These are phyloP conservation scores for Eucalyptus tenuipes DNA, from an alignment of 345 rosid genomes.

Conservation along the genomic window DNA sequence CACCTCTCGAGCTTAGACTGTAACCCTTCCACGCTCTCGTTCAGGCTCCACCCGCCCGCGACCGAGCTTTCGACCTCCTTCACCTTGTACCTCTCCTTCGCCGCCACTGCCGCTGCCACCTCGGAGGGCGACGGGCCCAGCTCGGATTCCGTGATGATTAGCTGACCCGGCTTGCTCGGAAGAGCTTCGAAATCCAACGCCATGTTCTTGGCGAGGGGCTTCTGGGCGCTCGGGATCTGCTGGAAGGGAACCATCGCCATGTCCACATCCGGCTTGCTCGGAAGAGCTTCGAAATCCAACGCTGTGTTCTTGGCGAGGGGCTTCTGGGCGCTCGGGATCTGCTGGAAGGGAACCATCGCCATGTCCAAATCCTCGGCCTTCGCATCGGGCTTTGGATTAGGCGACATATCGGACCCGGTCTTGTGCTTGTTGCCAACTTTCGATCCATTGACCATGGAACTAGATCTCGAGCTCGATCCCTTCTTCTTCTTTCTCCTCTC, in stretches of 20 bases:
- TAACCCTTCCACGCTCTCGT: constrained; percentile 64
- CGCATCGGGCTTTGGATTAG: not conserved
- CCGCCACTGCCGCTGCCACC: constrained; percentile 52
- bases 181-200: not conserved
- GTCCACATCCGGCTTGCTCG: not conserved
- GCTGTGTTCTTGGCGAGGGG: not conserved
- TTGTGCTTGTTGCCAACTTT: not conserved
- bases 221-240: not conserved
- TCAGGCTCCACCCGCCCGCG: constrained; percentile 40
- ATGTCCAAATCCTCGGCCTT: not conserved
- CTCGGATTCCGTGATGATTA: constrained; percentile 47
- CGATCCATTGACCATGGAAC: constrained; percentile 1
- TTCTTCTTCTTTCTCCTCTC: not conserved
- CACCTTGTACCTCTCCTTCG: constrained; percentile 5
- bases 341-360: not conserved
- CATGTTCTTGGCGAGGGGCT: not conserved
- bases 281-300: not conserved
- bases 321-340: not conserved
- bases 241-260: not conserved
- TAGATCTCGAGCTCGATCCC: not conserved
- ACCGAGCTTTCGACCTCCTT: constrained; percentile 46
- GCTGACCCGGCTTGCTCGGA: not conserved
- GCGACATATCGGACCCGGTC: not conserved
- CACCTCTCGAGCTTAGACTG: constrained; percentile 75
- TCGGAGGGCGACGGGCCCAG: constrained; percentile 87